Conservation (phyloP, 2,329 filamentous ascomycete species). For the Podosphaera xanthii region DNA sequence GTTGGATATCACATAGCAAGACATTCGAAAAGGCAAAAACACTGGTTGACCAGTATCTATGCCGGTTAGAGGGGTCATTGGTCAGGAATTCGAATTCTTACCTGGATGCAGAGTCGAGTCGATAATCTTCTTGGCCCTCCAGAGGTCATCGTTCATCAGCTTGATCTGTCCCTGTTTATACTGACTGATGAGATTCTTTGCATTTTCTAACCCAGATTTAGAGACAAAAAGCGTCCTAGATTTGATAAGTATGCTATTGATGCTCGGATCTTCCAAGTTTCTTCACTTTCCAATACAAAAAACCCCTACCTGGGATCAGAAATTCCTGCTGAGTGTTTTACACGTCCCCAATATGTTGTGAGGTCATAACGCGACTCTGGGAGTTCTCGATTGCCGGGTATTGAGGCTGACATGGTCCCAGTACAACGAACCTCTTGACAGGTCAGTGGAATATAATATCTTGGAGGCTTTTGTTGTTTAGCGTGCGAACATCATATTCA, state of each 20-base stretch:
- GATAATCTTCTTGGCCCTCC: slow-evolving; percentile 90
- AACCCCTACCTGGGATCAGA: slow-evolving; percentile 76
- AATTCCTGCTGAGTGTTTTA: slow-evolving; percentile 70
- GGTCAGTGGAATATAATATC: too few relatives aligned
- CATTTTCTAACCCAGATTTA: slow-evolving; percentile 54
- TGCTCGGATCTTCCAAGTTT: neutral
- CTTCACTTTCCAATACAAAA: slow-evolving; percentile 2
- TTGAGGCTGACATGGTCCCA: slow-evolving; percentile 36
- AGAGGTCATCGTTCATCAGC: slow-evolving; percentile 74
- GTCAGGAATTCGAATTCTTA: slow-evolving; percentile 21
- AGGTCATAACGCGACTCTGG: slow-evolving; percentile 85
- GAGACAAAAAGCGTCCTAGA: slow-evolving; percentile 68
- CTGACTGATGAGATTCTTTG: slow-evolving; percentile 56
- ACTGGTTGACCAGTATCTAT: slow-evolving; percentile 81
- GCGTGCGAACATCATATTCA: too few relatives aligned
- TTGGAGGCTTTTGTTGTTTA: too few relatives aligned
- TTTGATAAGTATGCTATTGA: slow-evolving; percentile 2
- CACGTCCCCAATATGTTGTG: slow-evolving; percentile 81
- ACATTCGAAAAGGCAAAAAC: slow-evolving; percentile 93
- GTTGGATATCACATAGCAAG: slow-evolving; percentile 80
- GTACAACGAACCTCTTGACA: neutral
- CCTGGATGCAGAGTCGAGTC: slow-evolving; percentile 91
- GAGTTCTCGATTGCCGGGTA: slow-evolving; percentile 52
- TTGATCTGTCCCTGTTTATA: slow-evolving; percentile 70
- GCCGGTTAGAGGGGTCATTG: slow-evolving; percentile 3